Base-by-base conservation (phyloP, 2,329 filamentous ascomycete species). In the Aspergillus calidoustus region DNA sequence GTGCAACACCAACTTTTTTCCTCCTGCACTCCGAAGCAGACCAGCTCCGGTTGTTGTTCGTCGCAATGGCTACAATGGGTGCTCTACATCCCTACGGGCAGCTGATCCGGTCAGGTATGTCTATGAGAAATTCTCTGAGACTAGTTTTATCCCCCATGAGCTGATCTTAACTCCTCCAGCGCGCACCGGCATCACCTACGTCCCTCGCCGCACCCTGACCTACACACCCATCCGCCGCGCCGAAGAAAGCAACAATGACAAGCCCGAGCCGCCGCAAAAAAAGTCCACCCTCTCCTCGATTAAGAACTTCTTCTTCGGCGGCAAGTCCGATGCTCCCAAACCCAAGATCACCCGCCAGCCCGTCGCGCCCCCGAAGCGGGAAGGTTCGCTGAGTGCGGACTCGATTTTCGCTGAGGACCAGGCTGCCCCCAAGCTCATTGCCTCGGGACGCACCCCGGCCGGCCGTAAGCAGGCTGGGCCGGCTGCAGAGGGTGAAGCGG, bases 381-480 rank as follows among this genome's bases (percentile, higher is more conserved):
- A 75, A 63, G 77, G 77, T 61, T 69, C 69, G 17, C 68, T 79
- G 31, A 72, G 71, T 46, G 69, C 72, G 17, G 74, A 72, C 65
- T 80, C 78, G 13, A 80, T 80, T 59, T 80, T 80, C 65, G 74
- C 72, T n/a, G 76, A 79, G 49, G 77, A 76, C 22, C 64, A 72
- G 31, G 63, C 70, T 28, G 63, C 59, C 9, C 64, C 68, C n/a
- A 70, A 71, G 31, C 63, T 70, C 43, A 68, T 60, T 54, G 62
- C 68, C 23, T 70, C 65, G 23, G 72, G 71, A 11, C 74, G 68
- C 17, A 71, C 64, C 25, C 73, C 70, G 34, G 66, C 68, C 30
- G 67, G 64, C 34, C 63, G 72, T 62, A 65, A 66, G 61, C 62
- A 67, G 54, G 58, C 60, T 49, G 54, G 61, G 30, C 62, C 63